Conservation (phyloP, 768 basidiomycete genomes). For the Pilatotrama ljubarskyi region DNA sequence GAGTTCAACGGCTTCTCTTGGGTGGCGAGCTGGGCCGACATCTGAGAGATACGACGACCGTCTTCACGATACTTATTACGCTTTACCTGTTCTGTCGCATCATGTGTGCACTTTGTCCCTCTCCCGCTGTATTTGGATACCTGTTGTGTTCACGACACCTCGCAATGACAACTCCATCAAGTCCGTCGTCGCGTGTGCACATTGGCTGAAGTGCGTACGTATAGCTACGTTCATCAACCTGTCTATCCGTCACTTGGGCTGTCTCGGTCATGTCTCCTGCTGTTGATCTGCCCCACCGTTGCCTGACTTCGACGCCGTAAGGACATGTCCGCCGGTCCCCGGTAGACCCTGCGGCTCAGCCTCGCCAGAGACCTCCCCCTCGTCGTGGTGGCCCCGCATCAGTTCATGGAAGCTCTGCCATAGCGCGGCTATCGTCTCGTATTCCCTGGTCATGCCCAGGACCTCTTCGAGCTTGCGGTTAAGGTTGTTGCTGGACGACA, state of each 20-base stretch:
- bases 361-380: slow-evolving; percentile 23
- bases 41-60: slow-evolving; percentile 24
- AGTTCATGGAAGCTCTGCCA: slow-evolving; percentile 82
- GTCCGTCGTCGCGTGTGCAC: neutral
- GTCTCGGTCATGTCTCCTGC: neutral
- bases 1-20: slow-evolving; percentile 98
- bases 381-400: slow-evolving; percentile 50
- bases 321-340: slow-evolving; percentile 71
- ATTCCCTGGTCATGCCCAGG: slow-evolving; percentile 88
- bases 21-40: slow-evolving; percentile 48
- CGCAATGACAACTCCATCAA: slow-evolving; percentile 19
- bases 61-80: slow-evolving; percentile 29
- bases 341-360: slow-evolving; percentile 46
- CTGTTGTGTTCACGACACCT: slow-evolving; percentile 29
- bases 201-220: neutral
- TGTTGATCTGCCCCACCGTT: slow-evolving; percentile 2
- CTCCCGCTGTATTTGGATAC: slow-evolving; percentile 35
- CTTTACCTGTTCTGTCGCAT: slow-evolving; percentile 25
- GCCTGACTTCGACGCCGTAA: slow-evolving; percentile 32
- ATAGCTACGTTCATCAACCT: no score
- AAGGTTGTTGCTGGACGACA: slow-evolving; percentile 80
- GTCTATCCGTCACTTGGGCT: neutral
- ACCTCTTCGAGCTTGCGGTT: slow-evolving; percentile 95
- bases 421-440: slow-evolving; percentile 81
- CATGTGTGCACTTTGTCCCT: slow-evolving; percentile 12